These are phyloP conservation scores for Ceratobasidium sp. DNA, from an alignment of 1,284 basidiomycete genomes.

Conservation along the genomic window DNA sequence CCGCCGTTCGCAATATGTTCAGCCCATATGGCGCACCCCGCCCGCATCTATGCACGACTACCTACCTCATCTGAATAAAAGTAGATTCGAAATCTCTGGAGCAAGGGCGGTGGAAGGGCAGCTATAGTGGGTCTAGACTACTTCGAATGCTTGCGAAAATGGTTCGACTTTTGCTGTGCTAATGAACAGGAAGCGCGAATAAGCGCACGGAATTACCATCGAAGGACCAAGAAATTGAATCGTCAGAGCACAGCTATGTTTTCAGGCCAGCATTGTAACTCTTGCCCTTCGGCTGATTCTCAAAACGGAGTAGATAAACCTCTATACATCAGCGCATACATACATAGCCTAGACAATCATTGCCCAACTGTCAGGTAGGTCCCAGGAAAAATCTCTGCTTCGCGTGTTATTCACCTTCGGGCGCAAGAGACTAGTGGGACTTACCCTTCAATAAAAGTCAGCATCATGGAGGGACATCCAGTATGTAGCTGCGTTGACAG, in stretches of 20 bases:
- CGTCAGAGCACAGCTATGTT: too few relatives aligned
- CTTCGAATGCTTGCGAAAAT: too few relatives aligned
- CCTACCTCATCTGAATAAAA: slow-evolving; percentile 54
- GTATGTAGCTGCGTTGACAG: background rate
- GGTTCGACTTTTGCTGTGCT: too few relatives aligned
- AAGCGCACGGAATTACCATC: too few relatives aligned
- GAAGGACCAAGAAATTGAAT: too few relatives aligned
- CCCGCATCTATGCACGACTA: slow-evolving; percentile 62
- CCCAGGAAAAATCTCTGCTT: background rate
- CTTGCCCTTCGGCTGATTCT: too few relatives aligned
- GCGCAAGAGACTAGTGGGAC: background rate
- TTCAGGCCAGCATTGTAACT: too few relatives aligned
- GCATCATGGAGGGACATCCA: slow-evolving; percentile 12
- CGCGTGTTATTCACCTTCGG: background rate
- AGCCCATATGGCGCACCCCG: slow-evolving; percentile 57
- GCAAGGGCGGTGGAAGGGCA: slow-evolving; percentile 60
- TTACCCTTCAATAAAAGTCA: background rate
- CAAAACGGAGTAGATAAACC: too few relatives aligned
- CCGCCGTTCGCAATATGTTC: slow-evolving; percentile 33
- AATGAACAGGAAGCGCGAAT: too few relatives aligned
- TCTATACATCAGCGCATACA: too few relatives aligned
- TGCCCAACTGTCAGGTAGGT: slow-evolving; percentile 62
- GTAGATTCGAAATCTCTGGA: slow-evolving; percentile 64
- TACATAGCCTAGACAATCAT: slow-evolving; percentile 43
- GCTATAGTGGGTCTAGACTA: slow-evolving; percentile 73